Base-by-base conservation (phyloP, 176 grass and related monocot species). In the Carex cristatella region DNA sequence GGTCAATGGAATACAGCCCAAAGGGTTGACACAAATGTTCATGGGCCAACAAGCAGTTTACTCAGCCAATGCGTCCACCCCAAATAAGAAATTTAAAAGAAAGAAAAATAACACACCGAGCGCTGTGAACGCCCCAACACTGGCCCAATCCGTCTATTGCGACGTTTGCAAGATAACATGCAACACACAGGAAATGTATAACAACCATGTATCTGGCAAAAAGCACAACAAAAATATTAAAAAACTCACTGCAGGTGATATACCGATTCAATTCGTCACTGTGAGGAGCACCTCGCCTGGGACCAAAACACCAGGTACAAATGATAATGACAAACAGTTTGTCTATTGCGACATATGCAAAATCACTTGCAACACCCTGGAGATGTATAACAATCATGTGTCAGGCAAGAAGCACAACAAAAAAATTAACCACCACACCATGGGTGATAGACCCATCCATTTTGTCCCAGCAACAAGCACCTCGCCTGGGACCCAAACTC, bases 341-440 rank as follows among this genome's bases (percentile, higher is more conserved):
- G 11, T 88, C 1, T 84, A 63, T 71, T 88, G 81, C 61, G 87
- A 88, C 23, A 16, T 88, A 84, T 88, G 87, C 74, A 88, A 84
- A 14, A 79, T 84, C 44, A 68, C 38, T 15, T 88, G 87, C 32
- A 59, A 88, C 51, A 88, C 72, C 19, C 48, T 61, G 64, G 87
- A 84, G 64, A 53, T 88, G 49, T 69, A 77, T 80, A 79, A 64
- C 59, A 84, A 18, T 57, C 87, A 84, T 57, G 53, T 84, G n/a
- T 28, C 77, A 46, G 87, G 87, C 23, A 88, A 84, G 54, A 88
- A 88, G 40, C 87, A 88, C 69, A 80, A 59, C 62, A 84, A 55
- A 61, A 88, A 85, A 4, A 55, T 84, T 38, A 56, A 83, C 61
- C 80, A 59, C 32, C 81, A 32, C 12, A 69, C 61, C 4, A 48